Evolutionary conservation across 108 stramenopile genomes (phyloP).

Genomic region (Skeletonema tropicum): DNA sequence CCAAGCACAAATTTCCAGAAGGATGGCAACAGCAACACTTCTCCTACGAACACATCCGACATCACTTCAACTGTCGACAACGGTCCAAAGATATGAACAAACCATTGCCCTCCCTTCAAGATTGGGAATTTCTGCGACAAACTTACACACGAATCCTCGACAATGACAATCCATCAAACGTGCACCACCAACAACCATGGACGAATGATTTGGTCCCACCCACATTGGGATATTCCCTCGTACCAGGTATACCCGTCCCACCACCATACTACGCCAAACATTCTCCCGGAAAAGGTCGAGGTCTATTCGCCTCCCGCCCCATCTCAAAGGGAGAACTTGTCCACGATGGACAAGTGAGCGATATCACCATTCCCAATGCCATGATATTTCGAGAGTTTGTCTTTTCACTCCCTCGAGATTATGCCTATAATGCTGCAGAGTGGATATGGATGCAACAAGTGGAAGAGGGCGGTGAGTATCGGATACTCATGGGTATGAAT

Average conservation of each 20-base stretch:
- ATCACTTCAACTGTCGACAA: slow-evolving; percentile 3
- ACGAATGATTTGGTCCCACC: neutral
- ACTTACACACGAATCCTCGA: slow-evolving; percentile 4
- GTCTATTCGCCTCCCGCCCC: slow-evolving; percentile 8
- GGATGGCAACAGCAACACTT: slow-evolving; percentile 1
- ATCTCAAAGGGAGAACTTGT: slow-evolving; percentile 16
- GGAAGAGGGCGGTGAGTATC: neutral
- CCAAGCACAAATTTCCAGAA: neutral
- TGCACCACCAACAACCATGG: neutral
- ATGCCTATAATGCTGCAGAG: slow-evolving; percentile 35
- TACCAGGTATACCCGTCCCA: neutral
- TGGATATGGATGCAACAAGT: slow-evolving; percentile 34
- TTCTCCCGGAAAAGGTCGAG: slow-evolving; percentile 9
- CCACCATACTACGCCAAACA: slow-evolving; percentile 15
- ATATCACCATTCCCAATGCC: neutral
- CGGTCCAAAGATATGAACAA: slow-evolving; percentile 4
- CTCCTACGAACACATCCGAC: neutral
- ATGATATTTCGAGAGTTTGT: slow-evolving; percentile 12
- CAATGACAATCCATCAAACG: too few relatives aligned
- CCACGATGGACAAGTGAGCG: neutral
- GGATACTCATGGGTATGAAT: neutral
- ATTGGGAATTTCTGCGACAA: neutral
- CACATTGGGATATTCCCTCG: neutral
- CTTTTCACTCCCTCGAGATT: slow-evolving; percentile 13
- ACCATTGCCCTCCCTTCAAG: neutral